Evolutionary conservation across 345 rosid species (phyloP).

Genomic region (Populus nigra): DNA sequence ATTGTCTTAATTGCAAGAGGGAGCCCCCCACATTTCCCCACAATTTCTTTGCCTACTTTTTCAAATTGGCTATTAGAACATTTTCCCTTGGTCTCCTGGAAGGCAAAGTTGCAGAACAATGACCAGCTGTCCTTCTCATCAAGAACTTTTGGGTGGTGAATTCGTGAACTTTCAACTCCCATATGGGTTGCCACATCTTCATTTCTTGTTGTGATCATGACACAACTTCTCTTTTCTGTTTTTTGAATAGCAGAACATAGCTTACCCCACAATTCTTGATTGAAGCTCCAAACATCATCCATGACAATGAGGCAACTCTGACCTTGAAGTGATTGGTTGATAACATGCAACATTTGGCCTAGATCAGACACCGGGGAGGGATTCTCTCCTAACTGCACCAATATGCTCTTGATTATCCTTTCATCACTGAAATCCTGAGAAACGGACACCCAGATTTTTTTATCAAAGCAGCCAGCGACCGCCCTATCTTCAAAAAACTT

Average conservation of each 20-base stretch:
- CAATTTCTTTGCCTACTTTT: constrained; percentile 48
- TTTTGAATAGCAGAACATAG: not conserved
- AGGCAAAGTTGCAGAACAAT: constrained; percentile 47
- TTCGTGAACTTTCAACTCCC: constrained; percentile 30
- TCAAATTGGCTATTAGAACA: constrained; percentile 35
- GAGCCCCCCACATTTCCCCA: constrained; percentile 13
- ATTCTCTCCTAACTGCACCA: constrained; percentile 19
- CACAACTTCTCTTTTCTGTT: not conserved
- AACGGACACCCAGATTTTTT: not conserved
- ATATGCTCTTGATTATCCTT: constrained; percentile 24
- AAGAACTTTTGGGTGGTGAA: constrained; percentile 45
- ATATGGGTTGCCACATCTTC: constrained; percentile 9
- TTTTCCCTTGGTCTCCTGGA: constrained; percentile 31
- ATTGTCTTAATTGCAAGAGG: constrained; percentile 2
- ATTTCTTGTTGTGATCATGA: not conserved
- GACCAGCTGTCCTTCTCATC: constrained; percentile 45
- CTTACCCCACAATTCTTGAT: not conserved
- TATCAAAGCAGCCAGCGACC: constrained; percentile 9
- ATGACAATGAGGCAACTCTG: constrained; percentile 27
- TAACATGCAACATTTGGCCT: constrained; percentile 24
- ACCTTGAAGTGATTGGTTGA: constrained; percentile 12
- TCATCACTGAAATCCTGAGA: constrained; percentile 24
- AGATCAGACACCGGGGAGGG: constrained; percentile 7
- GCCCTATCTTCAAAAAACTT: constrained; percentile 21
- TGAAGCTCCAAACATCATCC: constrained; percentile 15